Percentiles rank a stretch among this genome's conserved stretches.
Evolutionary conservation across 2,329 filamentous ascomycete genomes (phyloP).

Genomic region (Claviceps maximensis): DNA sequence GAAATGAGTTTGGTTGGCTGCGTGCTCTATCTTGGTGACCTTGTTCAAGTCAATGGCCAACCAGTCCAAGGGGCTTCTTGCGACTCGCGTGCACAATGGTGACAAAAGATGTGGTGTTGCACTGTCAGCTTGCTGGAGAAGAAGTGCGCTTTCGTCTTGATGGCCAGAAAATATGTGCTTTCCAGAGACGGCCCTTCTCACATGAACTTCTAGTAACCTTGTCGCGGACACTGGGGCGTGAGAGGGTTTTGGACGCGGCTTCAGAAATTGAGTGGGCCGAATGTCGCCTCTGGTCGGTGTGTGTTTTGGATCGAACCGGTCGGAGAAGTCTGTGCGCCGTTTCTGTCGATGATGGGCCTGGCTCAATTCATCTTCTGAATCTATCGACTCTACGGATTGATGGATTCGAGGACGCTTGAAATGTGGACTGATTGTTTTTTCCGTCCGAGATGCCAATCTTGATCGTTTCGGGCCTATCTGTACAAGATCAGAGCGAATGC

Average conservation of each 20-base stretch:
- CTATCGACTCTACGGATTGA: constrained; percentile 6
- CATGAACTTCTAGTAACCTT: not conserved
- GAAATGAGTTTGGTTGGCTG: constrained; percentile 8
- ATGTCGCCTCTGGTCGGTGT: constrained; percentile 16
- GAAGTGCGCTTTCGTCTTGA: not conserved
- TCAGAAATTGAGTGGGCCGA: constrained; percentile 11
- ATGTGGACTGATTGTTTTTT: constrained; percentile 5
- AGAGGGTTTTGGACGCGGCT: not conserved
- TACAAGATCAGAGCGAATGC: constrained; percentile 13
- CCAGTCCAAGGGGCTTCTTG: constrained; percentile 2
- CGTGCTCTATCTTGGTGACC: constrained; percentile 7
- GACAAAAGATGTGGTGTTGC: not conserved
- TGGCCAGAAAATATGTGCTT: constrained; percentile 4
- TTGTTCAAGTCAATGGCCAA: constrained; percentile 4
- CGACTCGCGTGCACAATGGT: not conserved
- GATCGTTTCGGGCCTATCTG: constrained; percentile 3
- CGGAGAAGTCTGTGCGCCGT: constrained; percentile 8
- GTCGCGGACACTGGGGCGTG: not conserved
- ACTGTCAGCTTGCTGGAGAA: constrained; percentile 1
- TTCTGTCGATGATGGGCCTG: constrained; percentile 5
- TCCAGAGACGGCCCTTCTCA: constrained; percentile 16
- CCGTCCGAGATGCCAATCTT: not conserved
- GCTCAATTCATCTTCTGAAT: constrained; percentile 20
- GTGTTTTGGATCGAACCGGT: not conserved
- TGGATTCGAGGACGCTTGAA: constrained; percentile 8